Base-by-base conservation (phyloP, 208 protist genomes). In the Ichthyophonus hoferi region DNA sequence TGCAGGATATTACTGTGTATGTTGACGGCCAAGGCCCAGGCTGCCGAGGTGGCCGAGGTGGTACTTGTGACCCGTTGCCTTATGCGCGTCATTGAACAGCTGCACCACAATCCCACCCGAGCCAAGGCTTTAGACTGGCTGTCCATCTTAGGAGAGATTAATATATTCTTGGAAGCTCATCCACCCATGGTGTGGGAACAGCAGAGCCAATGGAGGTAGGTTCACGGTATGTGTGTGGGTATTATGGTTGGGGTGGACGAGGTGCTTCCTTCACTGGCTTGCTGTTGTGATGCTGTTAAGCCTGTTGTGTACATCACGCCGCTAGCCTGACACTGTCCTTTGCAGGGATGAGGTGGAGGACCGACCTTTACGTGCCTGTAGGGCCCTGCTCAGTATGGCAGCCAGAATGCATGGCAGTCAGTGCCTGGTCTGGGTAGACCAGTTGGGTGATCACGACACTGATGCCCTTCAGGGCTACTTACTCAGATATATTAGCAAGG, bases 311-410 rank as follows among this genome's bases (percentile, higher is more conserved):
- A n/a, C n/a, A n/a, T n/a, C n/a, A n/a, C n/a, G n/a, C n/a, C n/a
- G n/a, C n/a, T n/a, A n/a, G n/a, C n/a, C n/a, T n/a, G n/a, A n/a
- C n/a, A n/a, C n/a, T n/a, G n/a, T n/a, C n/a, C n/a, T n/a, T 7
- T 67, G 50, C 50, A 67, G 50, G 82, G 82, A 2, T 37, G 82
- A 3, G 37, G 58, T 33, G 38, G 78, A 83, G 3, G 87, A 89
- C 77, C 79, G 37, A 34, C 87, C 87, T 14, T 40, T 89, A 3
- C 87, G 87, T 3, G 83, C 79, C n/a, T 37, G 79, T 2, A 84
- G 83, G 78, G 83, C 88, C 1, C 1, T 90, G 33, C 7, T 77
- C 39, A 14, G 41, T 12, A 37, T 17, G 2, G 14, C 82, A 1
- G 87, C 82, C 82, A 17, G 39, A 14, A 17, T 33, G 41, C 82